Evolutionary conservation across 352 stramenopile genomes (phyloP), one percentile per base, ranked within the genome.

Genomic region (Phytophthora hybrid): DNA sequence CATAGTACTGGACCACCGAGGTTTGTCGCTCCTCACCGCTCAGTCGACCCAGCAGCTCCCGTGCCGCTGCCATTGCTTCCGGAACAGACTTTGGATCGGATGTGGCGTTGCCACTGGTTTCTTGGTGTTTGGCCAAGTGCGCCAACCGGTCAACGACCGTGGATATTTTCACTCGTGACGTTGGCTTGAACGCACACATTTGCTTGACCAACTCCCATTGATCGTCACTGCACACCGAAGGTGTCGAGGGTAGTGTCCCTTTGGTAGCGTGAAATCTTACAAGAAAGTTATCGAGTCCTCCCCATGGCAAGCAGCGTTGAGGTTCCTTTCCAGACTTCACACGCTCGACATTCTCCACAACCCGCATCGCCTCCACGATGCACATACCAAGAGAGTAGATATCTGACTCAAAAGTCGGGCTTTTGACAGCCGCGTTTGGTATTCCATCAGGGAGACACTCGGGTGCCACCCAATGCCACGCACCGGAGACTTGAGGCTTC

Each of bases 331-430:
- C 44, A 21, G 44, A 23, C 7, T 51, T 51, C 44, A 51, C 44
- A 51, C 44, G 44, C 44, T 51, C 44, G 14, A 6, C 18, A 51
- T 51, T 51, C 44, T 51, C 44, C 16, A 51, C 44, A 51, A 51
- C 44, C 9, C 18, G 44, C 18, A 51, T 14, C 19, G 44, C 44
- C 19, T 51, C 44, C 18, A 51, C 44, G 19, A 51, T 51, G 16
- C 65, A 66, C 64, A 71, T 71, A 18, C 57, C 56, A 14, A 71
- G n/a, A 0, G 64, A 66, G 18, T 71, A 71, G 3, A 66, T 23
- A 37, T 71, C 56, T 4, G 56, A 66, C 7, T 32, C 56, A 41
- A 53, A 71, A 1, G 64, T 56, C 34, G 64, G 56, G 4, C 47
- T 9, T 51, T 51, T 51, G 8, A 11, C 18, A 21, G 18, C 14